Percentiles rank a stretch among this genome's conserved stretches.
Evolutionary conservation across 768 basidiomycete species (phyloP).

Genomic region (Hemileccinum rubropunctum): DNA sequence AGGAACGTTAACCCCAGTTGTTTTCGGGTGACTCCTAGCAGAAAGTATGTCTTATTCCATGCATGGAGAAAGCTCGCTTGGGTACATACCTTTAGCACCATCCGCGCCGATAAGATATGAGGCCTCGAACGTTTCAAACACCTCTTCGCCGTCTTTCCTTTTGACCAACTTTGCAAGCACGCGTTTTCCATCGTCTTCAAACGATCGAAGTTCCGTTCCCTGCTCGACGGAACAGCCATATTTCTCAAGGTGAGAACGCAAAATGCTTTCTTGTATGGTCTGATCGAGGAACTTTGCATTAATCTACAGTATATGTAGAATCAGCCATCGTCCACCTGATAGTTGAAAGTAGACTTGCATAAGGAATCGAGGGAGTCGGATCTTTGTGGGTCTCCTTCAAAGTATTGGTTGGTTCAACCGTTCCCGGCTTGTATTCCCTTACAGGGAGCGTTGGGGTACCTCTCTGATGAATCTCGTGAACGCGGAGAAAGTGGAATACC

Average conservation of each 20-base stretch:
- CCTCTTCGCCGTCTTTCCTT: slow-evolving; percentile 18
- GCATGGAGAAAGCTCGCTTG: background rate
- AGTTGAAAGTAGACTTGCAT: slow-evolving; percentile 13
- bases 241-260: slow-evolving; percentile 18
- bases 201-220: slow-evolving; percentile 42
- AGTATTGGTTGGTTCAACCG: slow-evolving; percentile 14
- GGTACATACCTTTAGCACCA: background rate
- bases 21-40: slow-evolving; percentile 35
- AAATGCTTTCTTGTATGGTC: slow-evolving; percentile 28
- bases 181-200: slow-evolving; percentile 36
- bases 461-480: slow-evolving; percentile 35
- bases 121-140: slow-evolving; percentile 24
- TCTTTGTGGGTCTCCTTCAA: slow-evolving; percentile 4
- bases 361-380: slow-evolving; percentile 26
- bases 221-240: slow-evolving; percentile 36
- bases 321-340: background rate
- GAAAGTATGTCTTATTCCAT: background rate
- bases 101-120: slow-evolving; percentile 42
- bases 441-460: slow-evolving; percentile 29
- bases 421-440: slow-evolving; percentile 32
- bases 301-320: slow-evolving; percentile 1
- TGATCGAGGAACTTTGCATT: slow-evolving; percentile 22
- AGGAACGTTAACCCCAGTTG: slow-evolving; percentile 39
- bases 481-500: slow-evolving; percentile 38
- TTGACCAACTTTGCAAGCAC: slow-evolving; percentile 38